Conservation (phyloP, 306 rosid genomes). For the Sicyos edulis region DNA sequence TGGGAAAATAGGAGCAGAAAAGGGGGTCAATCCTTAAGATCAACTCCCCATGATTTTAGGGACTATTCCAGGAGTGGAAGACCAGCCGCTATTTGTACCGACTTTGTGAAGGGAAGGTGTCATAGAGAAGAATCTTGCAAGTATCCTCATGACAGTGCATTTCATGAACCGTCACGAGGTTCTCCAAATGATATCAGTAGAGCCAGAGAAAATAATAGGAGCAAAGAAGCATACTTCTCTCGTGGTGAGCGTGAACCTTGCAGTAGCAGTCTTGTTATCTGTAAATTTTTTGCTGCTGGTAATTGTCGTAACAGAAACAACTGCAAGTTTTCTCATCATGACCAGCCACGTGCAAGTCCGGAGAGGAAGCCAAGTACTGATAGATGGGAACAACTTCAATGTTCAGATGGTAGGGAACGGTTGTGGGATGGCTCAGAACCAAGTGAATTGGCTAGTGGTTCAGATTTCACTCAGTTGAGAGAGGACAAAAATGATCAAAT, state of each 20-base stretch:
- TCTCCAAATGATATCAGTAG: constrained; percentile 46
- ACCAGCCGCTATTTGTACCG: constrained; percentile 44
- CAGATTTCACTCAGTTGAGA: constrained; percentile 39
- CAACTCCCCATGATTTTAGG: constrained; percentile 41
- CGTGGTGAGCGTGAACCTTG: constrained; percentile 53
- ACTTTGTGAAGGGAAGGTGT: constrained; percentile 73
- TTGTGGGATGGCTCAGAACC: constrained; percentile 43
- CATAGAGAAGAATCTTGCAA: constrained; percentile 79
- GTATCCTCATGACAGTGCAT: constrained; percentile 54
- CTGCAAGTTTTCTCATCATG: constrained; percentile 87
- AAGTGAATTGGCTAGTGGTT: constrained; percentile 36
- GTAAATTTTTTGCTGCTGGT: constrained; percentile 82
- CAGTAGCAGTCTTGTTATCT: constrained; percentile 49
- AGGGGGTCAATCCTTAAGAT: constrained; percentile 56
- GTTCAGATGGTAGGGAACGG: constrained; percentile 41
- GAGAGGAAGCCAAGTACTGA: constrained; percentile 60
- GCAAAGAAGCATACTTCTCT: constrained; percentile 55
- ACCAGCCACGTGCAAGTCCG: constrained; percentile 55
- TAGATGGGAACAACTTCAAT: constrained; percentile 40
- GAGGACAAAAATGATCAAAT: constrained; percentile 42
- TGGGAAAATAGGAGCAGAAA: constrained; percentile 71
- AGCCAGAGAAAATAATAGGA: constrained; percentile 68
- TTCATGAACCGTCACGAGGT: constrained; percentile 56
- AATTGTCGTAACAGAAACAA: constrained; percentile 81
- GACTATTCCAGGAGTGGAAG: constrained; percentile 66